Percentiles rank a stretch among this genome's conserved stretches.
Evolutionary conservation across 352 stramenopile species (phyloP).

Genomic region (Hyaloperonospora arabidopsidis): DNA sequence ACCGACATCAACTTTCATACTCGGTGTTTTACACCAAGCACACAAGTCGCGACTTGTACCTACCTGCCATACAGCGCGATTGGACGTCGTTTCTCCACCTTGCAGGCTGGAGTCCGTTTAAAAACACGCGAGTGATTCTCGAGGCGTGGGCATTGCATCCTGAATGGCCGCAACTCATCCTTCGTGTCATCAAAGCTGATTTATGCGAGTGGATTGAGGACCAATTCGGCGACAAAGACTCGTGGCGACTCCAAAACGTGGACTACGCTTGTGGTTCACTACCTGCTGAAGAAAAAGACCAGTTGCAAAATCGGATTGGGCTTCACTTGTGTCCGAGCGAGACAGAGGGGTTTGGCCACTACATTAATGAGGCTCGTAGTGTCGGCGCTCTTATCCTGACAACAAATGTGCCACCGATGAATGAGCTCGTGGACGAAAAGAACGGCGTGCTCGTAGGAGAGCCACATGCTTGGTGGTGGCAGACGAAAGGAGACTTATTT

Average conservation of each 20-base stretch:
- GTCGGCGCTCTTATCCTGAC: constrained; percentile 65
- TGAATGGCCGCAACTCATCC: constrained; percentile 61
- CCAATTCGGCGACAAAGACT: constrained; percentile 36
- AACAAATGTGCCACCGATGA: constrained; percentile 76
- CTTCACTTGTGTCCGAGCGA: constrained; percentile 71
- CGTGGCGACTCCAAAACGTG: constrained; percentile 58
- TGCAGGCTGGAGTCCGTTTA: constrained; percentile 61
- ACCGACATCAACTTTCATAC: constrained; percentile 68
- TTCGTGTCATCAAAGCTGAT: constrained; percentile 58
- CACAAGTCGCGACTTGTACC: constrained; percentile 64
- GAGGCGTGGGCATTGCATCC: constrained; percentile 59
- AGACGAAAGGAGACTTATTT: constrained; percentile 78
- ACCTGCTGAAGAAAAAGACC: constrained; percentile 43
- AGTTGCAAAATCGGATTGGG: constrained; percentile 67
- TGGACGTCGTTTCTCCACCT: constrained; percentile 74
- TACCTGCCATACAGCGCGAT: constrained; percentile 45
- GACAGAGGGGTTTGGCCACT: constrained; percentile 77
- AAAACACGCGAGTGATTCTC: constrained; percentile 71
- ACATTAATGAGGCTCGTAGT: constrained; percentile 80
- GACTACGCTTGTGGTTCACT: constrained; percentile 68
- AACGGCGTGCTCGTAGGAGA: constrained; percentile 63
- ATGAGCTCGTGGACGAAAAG: constrained; percentile 68
- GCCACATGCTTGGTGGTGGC: constrained; percentile 64
- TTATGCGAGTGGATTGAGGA: constrained; percentile 63
- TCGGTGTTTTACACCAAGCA: constrained; percentile 80